phyloP scores from a whole-genome alignment of 495 filamentous ascomycete species.

The Lasiosphaeria ovina region DNA sequence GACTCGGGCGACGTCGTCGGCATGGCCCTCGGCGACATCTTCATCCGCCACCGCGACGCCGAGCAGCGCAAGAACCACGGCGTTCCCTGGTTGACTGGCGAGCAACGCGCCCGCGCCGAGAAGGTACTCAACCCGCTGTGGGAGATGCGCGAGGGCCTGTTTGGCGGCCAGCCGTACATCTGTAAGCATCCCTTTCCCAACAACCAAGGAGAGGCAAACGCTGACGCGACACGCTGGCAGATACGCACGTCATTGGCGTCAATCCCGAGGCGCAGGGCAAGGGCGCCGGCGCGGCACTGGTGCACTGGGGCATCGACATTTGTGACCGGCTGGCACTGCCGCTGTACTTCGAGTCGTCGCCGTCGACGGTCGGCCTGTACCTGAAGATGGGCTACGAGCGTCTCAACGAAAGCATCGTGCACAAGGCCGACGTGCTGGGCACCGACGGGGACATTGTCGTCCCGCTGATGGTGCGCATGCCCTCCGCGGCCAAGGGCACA shows the following conservation, averaged over 20 bases:
- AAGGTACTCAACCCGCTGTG: conserved; percentile 29
- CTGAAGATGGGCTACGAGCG: conserved; percentile 29
- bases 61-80: conserved; percentile 32
- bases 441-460: conserved; percentile 27
- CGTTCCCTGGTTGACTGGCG: conserved; percentile 32
- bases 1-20: conserved; percentile 33
- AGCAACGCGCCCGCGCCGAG: conserved; percentile 28
- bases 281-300: conserved; percentile 38
- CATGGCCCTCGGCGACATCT: conserved; percentile 32
- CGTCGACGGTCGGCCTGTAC: conserved; percentile 26
- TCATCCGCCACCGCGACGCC: conserved; percentile 17
- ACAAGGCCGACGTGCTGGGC: conserved; percentile 30
- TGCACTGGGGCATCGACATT: conserved; percentile 42
- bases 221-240: conserved; percentile 5
- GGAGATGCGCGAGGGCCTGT: conserved; percentile 29
- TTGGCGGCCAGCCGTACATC: conserved; percentile 28
- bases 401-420: conserved; percentile 31
- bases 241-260: conserved; percentile 33
- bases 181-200: conserved; percentile 18
- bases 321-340: conserved; percentile 41
- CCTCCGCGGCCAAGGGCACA: conserved; percentile 22
- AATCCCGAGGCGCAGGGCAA: conserved; percentile 37
- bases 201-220: neutral
- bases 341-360: conserved; percentile 35
- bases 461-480: conserved; percentile 32